A percentile compares a stretch with the other conserved stretches of the same genome.
Conservation (phyloP, 169 alveolate species). For the Theileria parva region DNA sequence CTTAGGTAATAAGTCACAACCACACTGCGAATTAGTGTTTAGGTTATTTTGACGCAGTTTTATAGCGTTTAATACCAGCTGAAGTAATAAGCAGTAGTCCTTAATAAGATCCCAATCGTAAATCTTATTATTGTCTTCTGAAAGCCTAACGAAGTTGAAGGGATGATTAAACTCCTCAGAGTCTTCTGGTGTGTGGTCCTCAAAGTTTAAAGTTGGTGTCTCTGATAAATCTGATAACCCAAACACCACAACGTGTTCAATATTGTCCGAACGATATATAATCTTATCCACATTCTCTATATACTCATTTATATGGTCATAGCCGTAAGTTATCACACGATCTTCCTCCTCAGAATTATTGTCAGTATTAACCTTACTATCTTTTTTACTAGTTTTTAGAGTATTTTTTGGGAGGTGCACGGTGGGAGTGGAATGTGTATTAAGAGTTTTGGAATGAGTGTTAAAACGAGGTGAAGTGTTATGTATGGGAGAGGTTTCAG, state of each 20-base stretch:
- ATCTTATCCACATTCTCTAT: neutral
- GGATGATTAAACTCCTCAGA: slow-evolving; percentile 30
- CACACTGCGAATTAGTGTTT: neutral
- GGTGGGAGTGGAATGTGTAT: neutral
- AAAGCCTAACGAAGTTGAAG: slow-evolving; percentile 2
- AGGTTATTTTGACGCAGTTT: neutral
- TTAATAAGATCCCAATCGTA: neutral
- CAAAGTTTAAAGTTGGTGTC: neutral
- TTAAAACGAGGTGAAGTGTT: neutral
- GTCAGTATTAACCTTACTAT: neutral
- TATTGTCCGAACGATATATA: neutral
- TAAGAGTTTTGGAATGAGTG: neutral
- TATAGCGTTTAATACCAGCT: slow-evolving; percentile 31
- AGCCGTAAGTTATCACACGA: neutral
- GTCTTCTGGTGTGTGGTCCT: neutral
- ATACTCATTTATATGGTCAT: neutral
- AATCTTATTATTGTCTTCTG: neutral
- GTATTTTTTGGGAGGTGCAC: neutral
- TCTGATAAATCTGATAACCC: slow-evolving; percentile 32
- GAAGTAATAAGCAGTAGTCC: slow-evolving; percentile 19
- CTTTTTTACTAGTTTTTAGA: neutral
- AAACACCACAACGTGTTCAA: slow-evolving; percentile 36
- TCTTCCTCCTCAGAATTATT: slow-evolving; percentile 9
- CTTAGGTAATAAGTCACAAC: slow-evolving; percentile 23
- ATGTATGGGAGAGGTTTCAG: neutral